phyloP scores from a whole-genome alignment of 2,329 filamentous ascomycete genomes.

The Paracorniculantispora psalliotae region DNA sequence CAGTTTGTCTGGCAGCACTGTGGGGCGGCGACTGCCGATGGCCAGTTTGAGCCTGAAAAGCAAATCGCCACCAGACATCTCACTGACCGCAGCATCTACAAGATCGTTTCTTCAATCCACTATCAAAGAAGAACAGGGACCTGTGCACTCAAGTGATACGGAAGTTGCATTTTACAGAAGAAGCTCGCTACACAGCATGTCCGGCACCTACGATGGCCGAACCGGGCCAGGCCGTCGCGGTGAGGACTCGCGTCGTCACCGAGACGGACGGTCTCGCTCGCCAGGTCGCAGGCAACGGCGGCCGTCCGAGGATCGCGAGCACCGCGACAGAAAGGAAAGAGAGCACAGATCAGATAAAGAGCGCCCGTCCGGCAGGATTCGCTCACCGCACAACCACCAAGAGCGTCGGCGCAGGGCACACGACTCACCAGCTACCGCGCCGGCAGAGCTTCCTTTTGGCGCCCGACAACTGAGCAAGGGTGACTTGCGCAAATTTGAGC shows the following conservation, averaged over 20 bases:
- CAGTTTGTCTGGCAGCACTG: too few relatives aligned
- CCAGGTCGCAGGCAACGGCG: conserved; percentile 15
- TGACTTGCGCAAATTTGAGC: conserved; percentile 61
- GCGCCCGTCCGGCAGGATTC: conserved; percentile 8
- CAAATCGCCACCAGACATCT: neutral
- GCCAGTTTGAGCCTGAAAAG: too few relatives aligned
- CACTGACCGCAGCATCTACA: too few relatives aligned
- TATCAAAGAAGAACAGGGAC: too few relatives aligned
- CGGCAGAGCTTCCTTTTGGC: conserved; percentile 54
- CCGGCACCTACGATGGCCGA: neutral
- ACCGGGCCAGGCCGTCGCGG: neutral
- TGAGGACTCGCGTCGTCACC: conserved; percentile 4
- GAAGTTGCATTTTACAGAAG: neutral
- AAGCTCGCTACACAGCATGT: neutral
- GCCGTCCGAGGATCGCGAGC: conserved; percentile 1
- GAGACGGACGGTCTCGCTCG: conserved; percentile 13
- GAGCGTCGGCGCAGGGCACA: conserved; percentile 13
- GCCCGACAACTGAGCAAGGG: conserved; percentile 62
- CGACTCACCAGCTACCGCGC: neutral
- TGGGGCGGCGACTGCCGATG: too few relatives aligned
- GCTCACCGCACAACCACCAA: conserved; percentile 13
- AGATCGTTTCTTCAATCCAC: too few relatives aligned
- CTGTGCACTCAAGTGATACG: neutral
- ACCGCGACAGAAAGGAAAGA: conserved; percentile 7
- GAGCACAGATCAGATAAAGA: neutral